phyloP scores from a whole-genome alignment of 225 moss, liverwort and hornwort species.

The Takakia lepidozioides region DNA sequence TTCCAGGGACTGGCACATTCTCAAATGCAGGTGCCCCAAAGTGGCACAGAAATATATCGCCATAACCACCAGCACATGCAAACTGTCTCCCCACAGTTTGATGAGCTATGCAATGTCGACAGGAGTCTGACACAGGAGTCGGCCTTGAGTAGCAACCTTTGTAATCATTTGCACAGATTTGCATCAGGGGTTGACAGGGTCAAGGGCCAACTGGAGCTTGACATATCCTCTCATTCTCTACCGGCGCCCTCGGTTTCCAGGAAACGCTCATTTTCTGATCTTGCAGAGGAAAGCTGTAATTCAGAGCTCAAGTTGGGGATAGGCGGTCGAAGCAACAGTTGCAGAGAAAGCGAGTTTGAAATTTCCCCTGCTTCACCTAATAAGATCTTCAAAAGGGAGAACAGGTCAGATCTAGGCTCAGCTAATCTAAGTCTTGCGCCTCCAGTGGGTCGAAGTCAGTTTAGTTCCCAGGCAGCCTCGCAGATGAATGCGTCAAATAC shows the following conservation, averaged over 20 bases:
- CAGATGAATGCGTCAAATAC: slow-evolving; percentile 16
- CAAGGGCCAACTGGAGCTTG: slow-evolving; percentile 42
- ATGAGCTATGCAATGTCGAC: no score
- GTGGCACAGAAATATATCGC: no score
- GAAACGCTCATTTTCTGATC: slow-evolving; percentile 39
- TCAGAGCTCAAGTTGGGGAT: slow-evolving; percentile 50
- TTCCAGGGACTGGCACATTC: no score
- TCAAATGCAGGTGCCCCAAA: no score
- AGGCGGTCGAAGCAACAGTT: slow-evolving; percentile 29
- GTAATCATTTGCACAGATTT: no score
- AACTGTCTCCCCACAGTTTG: no score
- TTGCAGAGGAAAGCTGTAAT: slow-evolving; percentile 50
- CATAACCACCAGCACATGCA: no score
- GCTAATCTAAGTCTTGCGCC: slow-evolving; percentile 40
- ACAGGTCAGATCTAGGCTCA: slow-evolving; percentile 26
- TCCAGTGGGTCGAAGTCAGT: slow-evolving; percentile 32
- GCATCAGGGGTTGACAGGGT: slow-evolving; percentile 15
- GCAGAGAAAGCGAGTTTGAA: slow-evolving; percentile 39
- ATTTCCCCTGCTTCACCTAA: slow-evolving; percentile 41
- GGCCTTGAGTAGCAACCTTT: no score
- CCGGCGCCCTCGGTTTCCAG: slow-evolving; percentile 31
- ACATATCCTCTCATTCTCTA: slow-evolving; percentile 44
- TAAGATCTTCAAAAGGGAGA: slow-evolving; percentile 23
- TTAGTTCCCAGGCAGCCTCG: slow-evolving; percentile 37
- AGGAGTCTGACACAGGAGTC: no score